phyloP scores from a whole-genome alignment of 164 flowering plant species.

The Vitis amurensis region DNA sequence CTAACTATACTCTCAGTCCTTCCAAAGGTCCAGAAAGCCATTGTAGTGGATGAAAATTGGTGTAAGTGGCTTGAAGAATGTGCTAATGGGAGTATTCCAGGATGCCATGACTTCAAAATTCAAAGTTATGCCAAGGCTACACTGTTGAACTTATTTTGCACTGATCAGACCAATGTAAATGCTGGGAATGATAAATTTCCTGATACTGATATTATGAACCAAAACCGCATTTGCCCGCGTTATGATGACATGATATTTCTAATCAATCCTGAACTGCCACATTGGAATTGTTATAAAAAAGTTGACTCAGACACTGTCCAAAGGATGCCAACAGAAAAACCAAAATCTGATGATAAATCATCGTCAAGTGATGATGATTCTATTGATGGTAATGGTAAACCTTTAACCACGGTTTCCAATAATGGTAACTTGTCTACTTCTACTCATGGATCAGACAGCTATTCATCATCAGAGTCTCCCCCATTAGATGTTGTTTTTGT shows the following conservation, averaged over 20 bases:
- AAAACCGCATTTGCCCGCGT: constrained; percentile 42
- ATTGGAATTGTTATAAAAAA: constrained; percentile 71
- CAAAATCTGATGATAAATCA: constrained; percentile 13
- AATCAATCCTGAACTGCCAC: constrained; percentile 80
- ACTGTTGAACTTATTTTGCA: constrained; percentile 66
- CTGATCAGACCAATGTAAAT: constrained; percentile 24
- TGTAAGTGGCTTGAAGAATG: constrained; percentile 96
- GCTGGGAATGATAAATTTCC: constrained; percentile 24
- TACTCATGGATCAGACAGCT: constrained; percentile 18
- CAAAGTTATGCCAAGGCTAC: constrained; percentile 94
- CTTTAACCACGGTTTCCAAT: constrained; percentile 13
- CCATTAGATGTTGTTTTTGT: constrained; percentile 82
- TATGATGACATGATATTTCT: constrained; percentile 77
- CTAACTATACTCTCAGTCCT: constrained; percentile 76
- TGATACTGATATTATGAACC: constrained; percentile 19
- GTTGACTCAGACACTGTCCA: constrained; percentile 13
- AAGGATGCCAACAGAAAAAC: constrained; percentile 10
- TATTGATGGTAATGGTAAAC: constrained; percentile 16
- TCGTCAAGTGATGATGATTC: constrained; percentile 20
- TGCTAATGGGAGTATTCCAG: constrained; percentile 82
- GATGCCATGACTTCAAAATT: constrained; percentile 81
- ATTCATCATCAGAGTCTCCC: constrained; percentile 38
- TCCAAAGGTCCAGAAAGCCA: constrained; percentile 70
- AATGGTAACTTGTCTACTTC: constrained; percentile 24
- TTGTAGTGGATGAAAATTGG: constrained; percentile 66